These are phyloP conservation scores for Dictyostelium citrinum DNA, from an alignment of 78 protist genomes.

Conservation along the genomic window DNA sequence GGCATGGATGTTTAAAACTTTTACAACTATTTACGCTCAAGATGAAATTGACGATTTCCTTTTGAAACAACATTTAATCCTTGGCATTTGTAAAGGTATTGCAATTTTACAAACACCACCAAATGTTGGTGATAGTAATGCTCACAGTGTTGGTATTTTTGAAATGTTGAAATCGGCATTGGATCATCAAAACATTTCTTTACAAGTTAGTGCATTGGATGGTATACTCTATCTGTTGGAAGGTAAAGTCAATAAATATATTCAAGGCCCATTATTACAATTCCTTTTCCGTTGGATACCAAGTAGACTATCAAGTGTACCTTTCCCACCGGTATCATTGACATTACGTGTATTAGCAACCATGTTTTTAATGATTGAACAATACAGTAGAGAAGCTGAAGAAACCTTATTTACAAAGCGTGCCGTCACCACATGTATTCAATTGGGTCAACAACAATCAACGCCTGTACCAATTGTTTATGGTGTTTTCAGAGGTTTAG, in stretches of 20 bases:
- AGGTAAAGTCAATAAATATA: constrained; percentile 40
- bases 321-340: constrained; percentile 51
- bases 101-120: constrained; percentile 15
- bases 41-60: constrained; percentile 73
- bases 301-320: constrained; percentile 11
- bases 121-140: not conserved
- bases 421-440: constrained; percentile 45
- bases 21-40: not conserved
- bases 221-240: constrained; percentile 43
- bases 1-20: constrained; percentile 38
- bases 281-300: constrained; percentile 63
- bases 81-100: constrained; percentile 54
- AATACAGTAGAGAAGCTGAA: constrained; percentile 55
- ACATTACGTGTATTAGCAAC: constrained; percentile 56
- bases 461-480: constrained; percentile 66
- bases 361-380: constrained; percentile 65
- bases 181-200: constrained; percentile 46
- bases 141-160: constrained; percentile 7
- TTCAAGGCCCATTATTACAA: constrained; percentile 67
- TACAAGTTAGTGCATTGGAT: constrained; percentile 56
- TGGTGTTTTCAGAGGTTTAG: constrained; percentile 69
- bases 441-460: constrained; percentile 52
- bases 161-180: constrained; percentile 31
- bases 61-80: constrained; percentile 33
- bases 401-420: constrained; percentile 57